These are phyloP conservation scores for Trichoderma asperelloides DNA, from an alignment of 495 filamentous ascomycete species.

Conservation along the genomic window DNA sequence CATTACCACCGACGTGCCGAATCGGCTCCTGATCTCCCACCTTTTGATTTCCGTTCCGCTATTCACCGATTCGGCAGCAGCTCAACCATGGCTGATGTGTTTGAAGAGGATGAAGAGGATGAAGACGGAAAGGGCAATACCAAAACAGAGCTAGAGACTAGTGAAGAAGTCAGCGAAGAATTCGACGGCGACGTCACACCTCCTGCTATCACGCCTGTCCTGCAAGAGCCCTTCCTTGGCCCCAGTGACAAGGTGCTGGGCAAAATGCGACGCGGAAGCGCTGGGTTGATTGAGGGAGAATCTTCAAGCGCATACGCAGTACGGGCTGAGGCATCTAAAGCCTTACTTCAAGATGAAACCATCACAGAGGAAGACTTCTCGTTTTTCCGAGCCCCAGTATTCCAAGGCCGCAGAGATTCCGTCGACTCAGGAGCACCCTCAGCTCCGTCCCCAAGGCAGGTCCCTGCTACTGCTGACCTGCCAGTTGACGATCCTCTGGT, in stretches of 20 bases:
- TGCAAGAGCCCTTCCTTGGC: neutral
- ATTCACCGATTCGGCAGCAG: slow-evolving; percentile 51
- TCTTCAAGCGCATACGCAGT: slow-evolving; percentile 15
- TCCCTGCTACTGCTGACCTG: slow-evolving; percentile 11
- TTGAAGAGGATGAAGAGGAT: slow-evolving; percentile 93
- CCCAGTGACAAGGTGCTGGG: neutral
- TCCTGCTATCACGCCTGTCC: neutral
- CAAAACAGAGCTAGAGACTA: slow-evolving; percentile 9
- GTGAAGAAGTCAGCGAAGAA: neutral
- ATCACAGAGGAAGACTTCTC: slow-evolving; percentile 30
- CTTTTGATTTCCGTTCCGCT: slow-evolving; percentile 62
- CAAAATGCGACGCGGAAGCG: slow-evolving; percentile 1
- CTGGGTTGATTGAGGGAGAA: slow-evolving; percentile 14
- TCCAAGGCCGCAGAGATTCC: slow-evolving; percentile 3
- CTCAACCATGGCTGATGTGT: slow-evolving; percentile 77
- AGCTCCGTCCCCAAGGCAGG: slow-evolving; percentile 15
- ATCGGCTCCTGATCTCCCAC: slow-evolving; percentile 81
- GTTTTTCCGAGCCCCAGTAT: neutral
- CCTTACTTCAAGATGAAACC: slow-evolving; percentile 35
- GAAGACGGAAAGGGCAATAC: slow-evolving; percentile 24
- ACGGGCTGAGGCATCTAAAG: slow-evolving; percentile 29
- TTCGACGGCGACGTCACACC: slow-evolving; percentile 10
- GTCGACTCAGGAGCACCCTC: slow-evolving; percentile 13
- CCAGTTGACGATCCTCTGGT: slow-evolving; percentile 28
- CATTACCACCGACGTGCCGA: slow-evolving; percentile 87